Conservation (phyloP, 1,284 basidiomycete species). For the Paramarasmius palmivorus region DNA sequence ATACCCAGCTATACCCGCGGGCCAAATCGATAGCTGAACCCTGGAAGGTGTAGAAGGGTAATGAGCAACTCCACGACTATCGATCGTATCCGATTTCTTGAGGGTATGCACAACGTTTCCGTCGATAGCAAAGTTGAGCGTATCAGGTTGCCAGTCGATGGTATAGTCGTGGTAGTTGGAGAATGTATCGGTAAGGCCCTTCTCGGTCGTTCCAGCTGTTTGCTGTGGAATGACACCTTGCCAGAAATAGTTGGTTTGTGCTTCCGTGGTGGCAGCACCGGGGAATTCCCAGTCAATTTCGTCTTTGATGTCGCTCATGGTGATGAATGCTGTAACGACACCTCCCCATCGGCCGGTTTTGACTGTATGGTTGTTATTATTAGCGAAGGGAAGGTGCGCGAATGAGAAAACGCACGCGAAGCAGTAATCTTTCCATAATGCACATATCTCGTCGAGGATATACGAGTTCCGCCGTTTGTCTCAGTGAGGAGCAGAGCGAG, state of each 20-base stretch:
- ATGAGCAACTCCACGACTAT: constrained; percentile 45
- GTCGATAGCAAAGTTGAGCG: constrained; percentile 70
- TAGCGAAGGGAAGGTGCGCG: constrained; percentile 8
- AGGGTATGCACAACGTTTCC: constrained; percentile 70
- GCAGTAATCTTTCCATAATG: constrained; percentile 81
- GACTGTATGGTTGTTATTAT: constrained; percentile 4
- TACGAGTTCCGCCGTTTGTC: constrained; percentile 68
- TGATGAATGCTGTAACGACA: constrained; percentile 82
- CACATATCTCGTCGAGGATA: constrained; percentile 80
- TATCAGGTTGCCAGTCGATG: constrained; percentile 78
- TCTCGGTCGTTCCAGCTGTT: constrained; percentile 47
- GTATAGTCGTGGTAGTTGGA: constrained; percentile 76
- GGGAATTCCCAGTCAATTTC: constrained; percentile 89
- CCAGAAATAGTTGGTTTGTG: constrained; percentile 81
- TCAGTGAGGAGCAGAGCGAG: constrained; percentile 67
- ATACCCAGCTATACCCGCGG: constrained; percentile 63
- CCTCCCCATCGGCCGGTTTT: constrained; percentile 66
- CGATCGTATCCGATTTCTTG: constrained; percentile 57
- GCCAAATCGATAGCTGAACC: constrained; percentile 75
- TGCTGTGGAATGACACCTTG: constrained; percentile 70
- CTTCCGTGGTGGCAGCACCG: constrained; percentile 57
- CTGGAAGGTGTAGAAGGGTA: constrained; percentile 79
- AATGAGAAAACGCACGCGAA: constrained; percentile 43
- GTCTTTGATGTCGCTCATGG: constrained; percentile 83
- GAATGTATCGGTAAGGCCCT: constrained; percentile 60